phyloP scores from a whole-genome alignment of 2,329 filamentous ascomycete species.

The Beauveria australis region DNA sequence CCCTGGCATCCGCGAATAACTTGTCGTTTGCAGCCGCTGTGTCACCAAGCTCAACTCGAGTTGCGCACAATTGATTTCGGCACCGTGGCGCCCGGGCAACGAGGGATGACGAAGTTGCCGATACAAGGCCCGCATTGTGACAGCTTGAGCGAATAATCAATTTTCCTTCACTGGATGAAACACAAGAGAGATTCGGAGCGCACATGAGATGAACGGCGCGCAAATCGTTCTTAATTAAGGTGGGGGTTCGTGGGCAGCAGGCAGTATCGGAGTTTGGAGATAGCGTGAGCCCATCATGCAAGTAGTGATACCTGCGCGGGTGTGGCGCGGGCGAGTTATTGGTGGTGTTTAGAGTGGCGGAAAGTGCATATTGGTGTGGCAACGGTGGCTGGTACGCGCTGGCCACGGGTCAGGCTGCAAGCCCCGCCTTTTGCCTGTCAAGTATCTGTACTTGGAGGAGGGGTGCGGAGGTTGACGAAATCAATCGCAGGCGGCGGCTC shows the following conservation, averaged over 20 bases:
- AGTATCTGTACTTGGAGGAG: slow-evolving; percentile 1
- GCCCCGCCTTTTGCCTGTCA: not conserved
- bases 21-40: not conserved
- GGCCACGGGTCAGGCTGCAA: not conserved
- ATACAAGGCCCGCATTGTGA: not conserved
- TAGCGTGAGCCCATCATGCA: not conserved
- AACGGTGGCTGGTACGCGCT: slow-evolving; percentile 1
- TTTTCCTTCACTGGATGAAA: not conserved
- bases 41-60: not conserved
- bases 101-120: not conserved
- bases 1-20: not conserved
- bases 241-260: not conserved
- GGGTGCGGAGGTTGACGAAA: slow-evolving; percentile 6
- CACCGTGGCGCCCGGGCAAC: not conserved
- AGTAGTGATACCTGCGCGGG: not conserved
- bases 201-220: not conserved
- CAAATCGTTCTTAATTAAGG: not conserved
- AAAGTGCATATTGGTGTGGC: slow-evolving; percentile 5
- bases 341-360: not conserved
- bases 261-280: not conserved
- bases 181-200: not conserved
- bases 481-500: not conserved
- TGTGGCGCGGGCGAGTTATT: not conserved
- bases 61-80: not conserved
- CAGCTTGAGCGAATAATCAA: not conserved